Percentiles rank a stretch among this genome's conserved stretches.
Conservation (phyloP, 345 rosid species). For the Gossypium anomalum region DNA sequence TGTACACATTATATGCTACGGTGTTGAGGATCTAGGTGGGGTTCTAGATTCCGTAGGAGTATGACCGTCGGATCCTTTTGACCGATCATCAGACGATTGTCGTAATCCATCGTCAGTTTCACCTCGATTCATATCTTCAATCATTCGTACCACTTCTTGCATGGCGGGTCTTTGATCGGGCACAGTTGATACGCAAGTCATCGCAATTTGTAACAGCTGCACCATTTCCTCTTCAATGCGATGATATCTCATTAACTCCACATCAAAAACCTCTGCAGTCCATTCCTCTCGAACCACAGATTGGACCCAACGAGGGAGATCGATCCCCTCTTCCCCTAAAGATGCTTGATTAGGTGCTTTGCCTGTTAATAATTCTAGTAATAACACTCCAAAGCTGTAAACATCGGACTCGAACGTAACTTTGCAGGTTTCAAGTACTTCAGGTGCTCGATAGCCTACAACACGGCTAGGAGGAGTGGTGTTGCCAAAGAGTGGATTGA, state of each 20-base stretch:
- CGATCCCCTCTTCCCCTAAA: constrained; percentile 95
- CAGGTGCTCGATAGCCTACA: constrained; percentile 95
- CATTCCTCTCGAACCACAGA: constrained; percentile 97
- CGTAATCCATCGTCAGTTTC: constrained; percentile 75
- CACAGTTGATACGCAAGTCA: constrained; percentile 78
- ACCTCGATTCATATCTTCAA: constrained; percentile 82
- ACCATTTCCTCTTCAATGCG: constrained; percentile 98
- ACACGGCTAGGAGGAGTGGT: constrained; percentile 58
- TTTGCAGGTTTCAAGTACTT: constrained; percentile 67
- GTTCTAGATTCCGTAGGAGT: constrained; percentile 73
- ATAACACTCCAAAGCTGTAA: constrained; percentile 88
- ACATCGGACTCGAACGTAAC: constrained; percentile 82
- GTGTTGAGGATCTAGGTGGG: constrained; percentile 55
- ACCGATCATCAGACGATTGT: constrained; percentile 93
- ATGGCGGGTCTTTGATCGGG: constrained; percentile 88
- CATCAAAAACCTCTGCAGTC: constrained; percentile 97
- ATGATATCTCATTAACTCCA: constrained; percentile 84
- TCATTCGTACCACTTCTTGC: constrained; percentile 84
- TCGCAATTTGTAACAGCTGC: constrained; percentile 88
- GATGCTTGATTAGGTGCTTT: constrained; percentile 95
- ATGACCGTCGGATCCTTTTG: constrained; percentile 82
- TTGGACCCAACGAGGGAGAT: constrained; percentile 94
- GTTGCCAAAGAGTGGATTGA: constrained; percentile 63
- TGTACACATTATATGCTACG: constrained; percentile 18
- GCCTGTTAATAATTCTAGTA: constrained; percentile 81